phyloP scores from a whole-genome alignment of 1,284 basidiomycete species.

The Malassezia equina region DNA sequence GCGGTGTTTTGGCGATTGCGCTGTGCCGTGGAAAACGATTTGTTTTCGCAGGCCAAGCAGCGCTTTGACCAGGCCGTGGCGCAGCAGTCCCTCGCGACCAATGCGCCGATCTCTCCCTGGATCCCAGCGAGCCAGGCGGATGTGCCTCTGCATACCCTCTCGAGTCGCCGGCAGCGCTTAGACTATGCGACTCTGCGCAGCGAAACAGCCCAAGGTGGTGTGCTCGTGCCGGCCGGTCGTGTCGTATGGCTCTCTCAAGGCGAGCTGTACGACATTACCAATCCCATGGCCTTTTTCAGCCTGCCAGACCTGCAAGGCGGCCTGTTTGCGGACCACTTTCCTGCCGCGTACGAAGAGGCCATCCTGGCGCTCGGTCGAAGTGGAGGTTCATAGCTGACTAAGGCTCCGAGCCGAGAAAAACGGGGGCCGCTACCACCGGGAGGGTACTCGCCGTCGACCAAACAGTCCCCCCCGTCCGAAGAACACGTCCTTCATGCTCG shows the following conservation, averaged over 20 bases:
- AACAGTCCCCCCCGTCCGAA: neutral
- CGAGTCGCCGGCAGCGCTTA: constrained; percentile 30
- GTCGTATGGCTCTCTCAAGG: constrained; percentile 31
- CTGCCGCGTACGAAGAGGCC: constrained; percentile 42
- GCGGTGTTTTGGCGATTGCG: constrained; percentile 39
- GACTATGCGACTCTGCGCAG: constrained; percentile 35
- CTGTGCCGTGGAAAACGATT: constrained; percentile 41
- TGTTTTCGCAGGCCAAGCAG: constrained; percentile 37
- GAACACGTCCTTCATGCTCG: neutral
- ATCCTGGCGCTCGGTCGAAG: constrained; percentile 23
- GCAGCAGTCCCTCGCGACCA: neutral
- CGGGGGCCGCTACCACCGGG: neutral
- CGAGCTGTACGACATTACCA: constrained; percentile 30
- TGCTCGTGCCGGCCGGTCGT: constrained; percentile 37
- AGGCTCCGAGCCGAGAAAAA: neutral
- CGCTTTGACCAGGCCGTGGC: constrained; percentile 20
- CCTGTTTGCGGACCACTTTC: constrained; percentile 43
- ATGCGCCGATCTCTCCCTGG: constrained; percentile 35
- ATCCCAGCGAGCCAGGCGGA: constrained; percentile 24
- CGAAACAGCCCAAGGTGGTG: constrained; percentile 34
- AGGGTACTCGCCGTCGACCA: neutral
- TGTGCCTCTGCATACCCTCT: constrained; percentile 35
- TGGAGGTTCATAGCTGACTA: neutral
- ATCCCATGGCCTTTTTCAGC: constrained; percentile 40
- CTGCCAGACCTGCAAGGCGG: constrained; percentile 27